Base-by-base conservation (phyloP, 176 grass and related monocot species). In the Oryza glaberrima region DNA sequence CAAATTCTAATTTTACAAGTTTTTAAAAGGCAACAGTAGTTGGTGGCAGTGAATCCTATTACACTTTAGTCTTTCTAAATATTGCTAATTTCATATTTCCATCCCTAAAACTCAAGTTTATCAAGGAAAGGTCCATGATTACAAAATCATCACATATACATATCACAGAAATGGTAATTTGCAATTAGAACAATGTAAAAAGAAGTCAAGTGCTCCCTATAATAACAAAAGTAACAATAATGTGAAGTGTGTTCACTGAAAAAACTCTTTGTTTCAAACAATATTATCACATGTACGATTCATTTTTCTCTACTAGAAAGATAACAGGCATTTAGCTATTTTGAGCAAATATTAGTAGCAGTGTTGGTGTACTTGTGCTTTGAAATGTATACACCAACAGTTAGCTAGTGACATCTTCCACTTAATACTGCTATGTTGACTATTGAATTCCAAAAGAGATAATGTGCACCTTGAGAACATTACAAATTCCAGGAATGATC, bases 401-500 rank as follows among this genome's bases (percentile, higher is more conserved):
- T 11, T 77, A 83, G 22, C 60, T 70, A 70, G 13, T 26, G n/a
- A 74, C 41, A 30, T 66, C 25, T 87, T 52, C 49, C 49, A 13
- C n/a, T 23, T 63, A 23, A 63, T 63, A 23, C 44, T 61, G 2
- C 32, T 15, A 65, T 20, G 19, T 49, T 52, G 9, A 25, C 72
- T 81, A 9, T 35, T 78, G 44, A 79, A 85, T 66, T 85, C 65
- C 16, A 52, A 66, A 82, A 82, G 23, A 58, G 8, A 74, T 48
- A 72, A 84, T 38, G 4, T 32, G 56, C 81, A 99, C 97, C 97
- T 92, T 76, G 97, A 99, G 81, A 99, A 99, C 97, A 99, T 96
- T 67, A 99, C 88, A 88, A 99, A 99, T 86, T 99, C 97, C 35
- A 99, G 77, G 68, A 96, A 99, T 58, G 97, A 99, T 54, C 84